phyloP scores from a whole-genome alignment of 2,329 filamentous ascomycete species.

The Monosporascus sp. region DNA sequence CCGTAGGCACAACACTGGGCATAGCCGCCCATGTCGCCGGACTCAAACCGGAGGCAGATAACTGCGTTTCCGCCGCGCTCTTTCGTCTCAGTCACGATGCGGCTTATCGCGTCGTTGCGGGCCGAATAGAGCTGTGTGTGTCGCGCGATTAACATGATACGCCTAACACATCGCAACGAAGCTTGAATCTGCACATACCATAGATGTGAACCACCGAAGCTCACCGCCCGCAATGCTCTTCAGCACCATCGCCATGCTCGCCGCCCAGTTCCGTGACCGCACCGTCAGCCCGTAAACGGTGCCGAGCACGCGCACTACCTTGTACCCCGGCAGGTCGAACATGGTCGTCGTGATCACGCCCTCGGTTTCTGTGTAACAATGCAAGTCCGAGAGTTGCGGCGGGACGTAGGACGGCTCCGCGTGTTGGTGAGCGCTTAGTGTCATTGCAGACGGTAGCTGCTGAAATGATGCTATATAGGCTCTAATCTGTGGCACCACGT shows the following conservation, averaged over 20 bases:
- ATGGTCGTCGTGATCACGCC: conserved; percentile 58
- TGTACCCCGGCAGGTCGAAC: conserved; percentile 58
- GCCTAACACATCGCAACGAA: no score
- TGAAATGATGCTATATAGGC: neutral
- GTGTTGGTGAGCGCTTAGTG: neutral
- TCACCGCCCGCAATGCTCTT: conserved; percentile 55
- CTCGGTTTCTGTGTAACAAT: conserved; percentile 57
- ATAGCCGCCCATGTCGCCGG: conserved; percentile 47
- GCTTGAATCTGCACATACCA: conserved; percentile 28
- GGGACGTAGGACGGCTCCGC: conserved; percentile 29
- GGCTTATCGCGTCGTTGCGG: conserved; percentile 52
- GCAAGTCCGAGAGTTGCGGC: conserved; percentile 39
- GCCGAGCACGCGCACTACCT: conserved; percentile 50
- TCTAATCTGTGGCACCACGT: no score
- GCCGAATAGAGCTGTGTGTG: conserved; percentile 43
- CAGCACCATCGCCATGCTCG: conserved; percentile 48
- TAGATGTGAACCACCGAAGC: conserved; percentile 51
- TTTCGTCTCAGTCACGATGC: conserved; percentile 52
- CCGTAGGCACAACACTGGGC: conserved; percentile 57
- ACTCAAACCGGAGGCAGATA: conserved; percentile 54
- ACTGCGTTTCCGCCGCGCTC: conserved; percentile 54
- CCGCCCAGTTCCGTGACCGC: conserved; percentile 53
- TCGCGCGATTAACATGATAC: no score
- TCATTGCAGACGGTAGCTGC: neutral
- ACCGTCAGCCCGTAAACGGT: conserved; percentile 53